These are phyloP conservation scores for Talaromyces amestolkiae DNA, from an alignment of 2,329 filamentous ascomycete species.

Conservation along the genomic window DNA sequence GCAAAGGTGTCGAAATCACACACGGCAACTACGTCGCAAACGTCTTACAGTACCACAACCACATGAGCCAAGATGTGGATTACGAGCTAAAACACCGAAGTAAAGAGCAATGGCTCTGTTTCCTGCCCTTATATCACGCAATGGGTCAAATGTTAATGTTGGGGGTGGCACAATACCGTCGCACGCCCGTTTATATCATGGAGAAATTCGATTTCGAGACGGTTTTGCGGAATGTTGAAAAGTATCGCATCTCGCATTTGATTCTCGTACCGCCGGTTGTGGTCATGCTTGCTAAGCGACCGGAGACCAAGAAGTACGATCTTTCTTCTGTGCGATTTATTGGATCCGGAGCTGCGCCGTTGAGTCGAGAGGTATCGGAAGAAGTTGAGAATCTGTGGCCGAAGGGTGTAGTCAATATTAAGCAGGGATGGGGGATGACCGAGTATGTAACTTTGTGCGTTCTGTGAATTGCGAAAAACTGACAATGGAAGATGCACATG, in stretches of 20 bases:
- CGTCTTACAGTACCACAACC: slow-evolving; percentile 57
- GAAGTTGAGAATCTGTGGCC: slow-evolving; percentile 61
- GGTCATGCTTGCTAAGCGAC: slow-evolving; percentile 69
- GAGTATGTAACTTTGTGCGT: slow-evolving; percentile 5
- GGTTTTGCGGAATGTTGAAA: slow-evolving; percentile 67
- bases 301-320: slow-evolving; percentile 63
- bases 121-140: slow-evolving; percentile 75
- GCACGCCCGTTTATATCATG: slow-evolving; percentile 75
- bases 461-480: slow-evolving; percentile 55
- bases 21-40: slow-evolving; percentile 76
- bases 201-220: slow-evolving; percentile 70
- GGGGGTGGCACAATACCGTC: slow-evolving; percentile 60
- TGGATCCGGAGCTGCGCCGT: slow-evolving; percentile 67
- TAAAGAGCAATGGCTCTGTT: slow-evolving; percentile 55
- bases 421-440: slow-evolving; percentile 72
- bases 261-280: slow-evolving; percentile 72
- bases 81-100: slow-evolving; percentile 45
- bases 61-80: slow-evolving; percentile 49
- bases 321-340: slow-evolving; percentile 62
- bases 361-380: slow-evolving; percentile 50
- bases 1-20: slow-evolving; percentile 81
- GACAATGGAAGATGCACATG: slow-evolving; percentile 74
- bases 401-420: slow-evolving; percentile 50
- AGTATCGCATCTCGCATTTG: slow-evolving; percentile 66
- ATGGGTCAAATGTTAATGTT: slow-evolving; percentile 63